Conservation (phyloP, 257 asterid species). For the Nicotiana benthamiana region DNA sequence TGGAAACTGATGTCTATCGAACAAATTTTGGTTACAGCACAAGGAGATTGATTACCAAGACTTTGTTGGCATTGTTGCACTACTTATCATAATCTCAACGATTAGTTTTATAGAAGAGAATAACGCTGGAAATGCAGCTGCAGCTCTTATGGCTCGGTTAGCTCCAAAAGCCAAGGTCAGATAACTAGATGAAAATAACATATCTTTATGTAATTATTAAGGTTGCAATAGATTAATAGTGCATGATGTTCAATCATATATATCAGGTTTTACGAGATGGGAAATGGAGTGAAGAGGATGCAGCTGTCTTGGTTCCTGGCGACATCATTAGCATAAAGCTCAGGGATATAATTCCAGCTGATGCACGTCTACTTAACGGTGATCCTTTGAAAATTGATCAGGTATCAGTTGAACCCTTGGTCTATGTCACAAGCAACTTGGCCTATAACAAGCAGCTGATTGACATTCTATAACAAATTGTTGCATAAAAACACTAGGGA, state of each 20-base stretch:
- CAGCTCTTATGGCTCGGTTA: slow-evolving; percentile 34
- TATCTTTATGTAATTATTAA: background rate
- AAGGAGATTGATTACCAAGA: slow-evolving; percentile 22
- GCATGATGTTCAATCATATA: background rate
- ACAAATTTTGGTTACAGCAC: slow-evolving; percentile 5
- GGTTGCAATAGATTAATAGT: background rate
- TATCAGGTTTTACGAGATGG: slow-evolving; percentile 28
- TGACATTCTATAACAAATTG: background rate
- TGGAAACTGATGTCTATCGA: background rate
- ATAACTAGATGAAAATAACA: background rate
- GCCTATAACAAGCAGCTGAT: background rate
- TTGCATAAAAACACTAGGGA: background rate
- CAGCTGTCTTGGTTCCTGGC: slow-evolving; percentile 32
- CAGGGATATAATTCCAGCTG: slow-evolving; percentile 36
- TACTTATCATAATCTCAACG: slow-evolving; percentile 25
- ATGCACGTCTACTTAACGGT: slow-evolving; percentile 33
- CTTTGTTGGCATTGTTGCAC: slow-evolving; percentile 19
- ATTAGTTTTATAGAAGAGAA: slow-evolving; percentile 32
- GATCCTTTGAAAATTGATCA: slow-evolving; percentile 37
- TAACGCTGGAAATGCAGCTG: slow-evolving; percentile 36
- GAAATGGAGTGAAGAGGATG: slow-evolving; percentile 34
- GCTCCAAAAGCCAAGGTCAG: slow-evolving; percentile 36
- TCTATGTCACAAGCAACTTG: background rate
- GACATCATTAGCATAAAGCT: slow-evolving; percentile 34
- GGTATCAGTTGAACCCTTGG: slow-evolving; percentile 8